Conservation (phyloP, 495 filamentous ascomycete species). For the Lophiostoma macrostomum region DNA sequence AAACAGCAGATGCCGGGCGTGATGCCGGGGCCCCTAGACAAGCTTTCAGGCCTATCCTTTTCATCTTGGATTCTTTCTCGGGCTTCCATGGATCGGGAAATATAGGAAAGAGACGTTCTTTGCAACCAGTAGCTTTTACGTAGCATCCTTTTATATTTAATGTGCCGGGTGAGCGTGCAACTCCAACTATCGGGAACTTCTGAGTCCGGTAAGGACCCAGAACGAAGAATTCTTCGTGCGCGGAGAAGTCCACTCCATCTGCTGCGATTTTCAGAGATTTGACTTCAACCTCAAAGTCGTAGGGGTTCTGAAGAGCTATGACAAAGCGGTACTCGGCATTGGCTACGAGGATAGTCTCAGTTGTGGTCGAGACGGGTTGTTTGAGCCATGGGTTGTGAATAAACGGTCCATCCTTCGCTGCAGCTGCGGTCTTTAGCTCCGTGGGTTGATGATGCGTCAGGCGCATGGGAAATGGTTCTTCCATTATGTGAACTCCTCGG, state of each 20-base stretch:
- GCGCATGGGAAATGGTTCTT: slow-evolving; percentile 50
- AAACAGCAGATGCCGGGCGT: slow-evolving; percentile 55
- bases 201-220: slow-evolving; percentile 80
- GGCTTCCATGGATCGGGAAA: slow-evolving; percentile 74
- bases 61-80: slow-evolving; percentile 67
- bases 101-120: slow-evolving; percentile 77
- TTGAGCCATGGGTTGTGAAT: slow-evolving; percentile 89
- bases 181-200: slow-evolving; percentile 67
- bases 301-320: slow-evolving; percentile 87
- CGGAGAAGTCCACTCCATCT: slow-evolving; percentile 67
- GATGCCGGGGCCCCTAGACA: slow-evolving; percentile 50
- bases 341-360: slow-evolving; percentile 68
- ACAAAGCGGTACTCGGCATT: slow-evolving; percentile 72
- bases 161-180: slow-evolving; percentile 61
- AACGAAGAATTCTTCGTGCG: slow-evolving; percentile 58
- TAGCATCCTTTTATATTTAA: slow-evolving; percentile 74
- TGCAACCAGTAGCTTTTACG: slow-evolving; percentile 76
- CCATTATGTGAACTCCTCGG: slow-evolving; percentile 68
- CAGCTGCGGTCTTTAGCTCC: slow-evolving; percentile 48
- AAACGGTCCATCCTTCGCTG: slow-evolving; percentile 69
- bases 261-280: slow-evolving; percentile 75
- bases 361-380: slow-evolving; percentile 52
- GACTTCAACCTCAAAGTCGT: slow-evolving; percentile 86
- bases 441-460: slow-evolving; percentile 69
- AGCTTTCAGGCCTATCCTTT: slow-evolving; percentile 64